Conservation (phyloP, 495 filamentous ascomycete species). For the Trichoderma reesei region DNA sequence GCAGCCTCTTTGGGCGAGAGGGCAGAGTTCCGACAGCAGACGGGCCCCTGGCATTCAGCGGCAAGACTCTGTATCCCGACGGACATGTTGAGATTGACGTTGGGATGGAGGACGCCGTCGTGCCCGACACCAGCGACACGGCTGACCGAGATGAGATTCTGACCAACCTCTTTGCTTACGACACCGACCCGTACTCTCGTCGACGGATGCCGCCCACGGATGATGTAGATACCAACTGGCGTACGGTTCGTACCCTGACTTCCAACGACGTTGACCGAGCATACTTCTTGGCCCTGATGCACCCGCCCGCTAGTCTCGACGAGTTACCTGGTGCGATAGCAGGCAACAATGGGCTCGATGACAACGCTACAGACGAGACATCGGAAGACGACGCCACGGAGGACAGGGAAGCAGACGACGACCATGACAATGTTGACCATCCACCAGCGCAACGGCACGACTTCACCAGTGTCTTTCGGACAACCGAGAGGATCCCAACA, state of each 20-base stretch:
- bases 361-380: constrained; percentile 3
- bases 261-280: constrained; percentile 16
- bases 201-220: constrained; percentile 1
- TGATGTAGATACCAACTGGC: constrained; percentile 2
- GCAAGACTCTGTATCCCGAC: constrained; percentile 47
- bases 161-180: constrained; percentile 26
- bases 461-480: constrained; percentile 5
- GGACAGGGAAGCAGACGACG: constrained; percentile 17
- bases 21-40: constrained; percentile 53
- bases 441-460: neutral
- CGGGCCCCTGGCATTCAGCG: constrained; percentile 47
- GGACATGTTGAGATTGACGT: constrained; percentile 57
- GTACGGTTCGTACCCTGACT: neutral
- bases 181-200: constrained; percentile 13
- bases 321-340: constrained; percentile 6
- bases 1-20: constrained; percentile 55
- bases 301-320: neutral
- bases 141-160: constrained; percentile 32
- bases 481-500: constrained; percentile 17
- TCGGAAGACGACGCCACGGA: constrained; percentile 10
- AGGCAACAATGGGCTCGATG: constrained; percentile 11
- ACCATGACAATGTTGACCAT: constrained; percentile 12
- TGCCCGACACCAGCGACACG: constrained; percentile 32
- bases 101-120: constrained; percentile 27
- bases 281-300: constrained; percentile 24